phyloP scores from a whole-genome alignment of 2,329 filamentous ascomycete species.

The Cytospora schulzeri region DNA sequence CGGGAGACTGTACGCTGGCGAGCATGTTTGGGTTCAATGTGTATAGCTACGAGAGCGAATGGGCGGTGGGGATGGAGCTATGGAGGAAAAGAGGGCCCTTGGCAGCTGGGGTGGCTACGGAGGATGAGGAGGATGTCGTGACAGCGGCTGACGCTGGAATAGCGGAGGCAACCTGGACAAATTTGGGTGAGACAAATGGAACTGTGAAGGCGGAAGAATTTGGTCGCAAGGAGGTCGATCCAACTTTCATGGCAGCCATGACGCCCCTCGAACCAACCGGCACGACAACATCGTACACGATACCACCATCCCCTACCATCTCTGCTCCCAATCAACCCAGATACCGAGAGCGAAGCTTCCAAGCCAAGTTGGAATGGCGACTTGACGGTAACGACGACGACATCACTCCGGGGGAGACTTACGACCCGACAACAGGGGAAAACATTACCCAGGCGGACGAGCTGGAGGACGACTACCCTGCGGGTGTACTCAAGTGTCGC shows the following conservation, averaged over 20 bases:
- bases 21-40: constrained; percentile 96
- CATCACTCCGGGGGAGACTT: constrained; percentile 35
- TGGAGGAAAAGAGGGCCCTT: constrained; percentile 69
- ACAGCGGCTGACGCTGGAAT: neutral
- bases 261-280: neutral
- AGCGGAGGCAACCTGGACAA: neutral
- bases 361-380: constrained; percentile 53
- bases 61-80: constrained; percentile 88
- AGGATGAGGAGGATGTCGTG: constrained; percentile 24
- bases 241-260: neutral
- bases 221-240: neutral
- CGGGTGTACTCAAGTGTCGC: constrained; percentile 83
- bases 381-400: constrained; percentile 39
- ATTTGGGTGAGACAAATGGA: neutral
- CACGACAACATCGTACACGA: neutral
- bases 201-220: neutral
- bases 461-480: constrained; percentile 29
- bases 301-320: neutral
- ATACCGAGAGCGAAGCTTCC: constrained; percentile 45
- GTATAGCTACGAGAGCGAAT: constrained; percentile 95
- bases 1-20: constrained; percentile 79
- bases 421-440: constrained; percentile 23
- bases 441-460: constrained; percentile 15
- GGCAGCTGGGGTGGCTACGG: constrained; percentile 40
- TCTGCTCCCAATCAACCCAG: neutral